Evolutionary conservation across 2,329 filamentous ascomycete species (phyloP).

Genomic region (Trichophyton equinum): DNA sequence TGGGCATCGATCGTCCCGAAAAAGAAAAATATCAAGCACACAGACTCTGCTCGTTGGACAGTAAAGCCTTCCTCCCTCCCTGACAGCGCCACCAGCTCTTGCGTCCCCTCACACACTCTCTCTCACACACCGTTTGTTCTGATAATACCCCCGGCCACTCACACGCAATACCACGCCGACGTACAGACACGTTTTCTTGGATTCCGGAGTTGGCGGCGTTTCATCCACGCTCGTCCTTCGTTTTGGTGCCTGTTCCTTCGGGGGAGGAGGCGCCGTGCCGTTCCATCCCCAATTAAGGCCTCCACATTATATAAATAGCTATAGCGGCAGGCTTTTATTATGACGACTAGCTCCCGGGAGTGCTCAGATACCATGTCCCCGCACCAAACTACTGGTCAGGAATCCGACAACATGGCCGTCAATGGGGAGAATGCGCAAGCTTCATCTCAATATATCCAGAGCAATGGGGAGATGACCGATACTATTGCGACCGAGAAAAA

Average conservation of each 20-base stretch:
- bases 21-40: background rate
- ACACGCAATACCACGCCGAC: background rate
- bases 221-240: background rate
- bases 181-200: conserved; percentile 5
- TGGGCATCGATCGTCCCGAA: conserved; percentile 14
- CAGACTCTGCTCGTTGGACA: background rate
- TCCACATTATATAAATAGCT: conserved; percentile 7
- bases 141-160: background rate
- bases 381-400: conserved; percentile 22
- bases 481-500: conserved; percentile 53
- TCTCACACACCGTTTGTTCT: background rate
- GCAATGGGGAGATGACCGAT: background rate
- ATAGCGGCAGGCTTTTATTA: conserved; percentile 18
- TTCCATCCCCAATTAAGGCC: background rate
- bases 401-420: conserved; percentile 18
- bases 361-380: conserved; percentile 25
- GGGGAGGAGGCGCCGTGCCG: conserved; percentile 1
- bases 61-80: background rate
- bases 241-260: background rate
- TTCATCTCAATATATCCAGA: background rate
- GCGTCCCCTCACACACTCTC: background rate
- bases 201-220: background rate
- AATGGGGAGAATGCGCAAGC: background rate
- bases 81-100: background rate
- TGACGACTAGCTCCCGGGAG: conserved; percentile 26